A percentile compares a stretch with the other conserved stretches of the same genome.
Conservation (phyloP, 2,329 filamentous ascomycete genomes). For the Sclerotinia nivalis region DNA sequence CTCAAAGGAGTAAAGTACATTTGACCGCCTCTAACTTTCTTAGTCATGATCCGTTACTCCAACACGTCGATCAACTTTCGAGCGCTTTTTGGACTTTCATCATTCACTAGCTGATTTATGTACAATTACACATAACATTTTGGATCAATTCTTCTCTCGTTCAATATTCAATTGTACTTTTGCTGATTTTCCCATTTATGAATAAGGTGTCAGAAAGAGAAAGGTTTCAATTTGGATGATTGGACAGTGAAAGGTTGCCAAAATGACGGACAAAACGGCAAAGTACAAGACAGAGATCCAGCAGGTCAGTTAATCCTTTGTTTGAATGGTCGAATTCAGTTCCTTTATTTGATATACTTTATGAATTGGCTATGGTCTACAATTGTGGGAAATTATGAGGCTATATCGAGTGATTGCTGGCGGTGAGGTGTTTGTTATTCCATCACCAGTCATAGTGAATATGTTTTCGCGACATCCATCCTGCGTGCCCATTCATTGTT, state of each 20-base stretch:
- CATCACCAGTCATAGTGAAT: background rate
- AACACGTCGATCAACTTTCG: background rate
- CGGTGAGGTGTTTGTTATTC: background rate
- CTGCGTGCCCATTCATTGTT: background rate
- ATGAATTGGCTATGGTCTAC: background rate
- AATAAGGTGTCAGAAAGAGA: conserved; percentile 6
- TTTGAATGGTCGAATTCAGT: background rate
- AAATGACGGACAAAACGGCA: conserved; percentile 59
- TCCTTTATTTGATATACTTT: background rate
- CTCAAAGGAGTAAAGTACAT: background rate
- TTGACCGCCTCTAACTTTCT: background rate
- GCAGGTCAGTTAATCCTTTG: conserved; percentile 62
- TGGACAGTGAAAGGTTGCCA: conserved; percentile 31
- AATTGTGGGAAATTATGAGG: background rate
- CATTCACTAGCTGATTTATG: background rate
- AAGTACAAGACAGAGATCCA: conserved; percentile 99
- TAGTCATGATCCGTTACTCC: conserved; percentile 14
- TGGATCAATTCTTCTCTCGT: background rate
- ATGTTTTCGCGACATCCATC: background rate
- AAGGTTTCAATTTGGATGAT: background rate
- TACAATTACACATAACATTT: background rate
- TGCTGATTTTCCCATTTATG: background rate
- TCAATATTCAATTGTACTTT: background rate
- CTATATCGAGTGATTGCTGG: conserved; percentile 11
- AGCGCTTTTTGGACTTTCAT: background rate